phyloP scores from a whole-genome alignment of 495 filamentous ascomycete genomes.

The Talaromyces wortmannii region DNA sequence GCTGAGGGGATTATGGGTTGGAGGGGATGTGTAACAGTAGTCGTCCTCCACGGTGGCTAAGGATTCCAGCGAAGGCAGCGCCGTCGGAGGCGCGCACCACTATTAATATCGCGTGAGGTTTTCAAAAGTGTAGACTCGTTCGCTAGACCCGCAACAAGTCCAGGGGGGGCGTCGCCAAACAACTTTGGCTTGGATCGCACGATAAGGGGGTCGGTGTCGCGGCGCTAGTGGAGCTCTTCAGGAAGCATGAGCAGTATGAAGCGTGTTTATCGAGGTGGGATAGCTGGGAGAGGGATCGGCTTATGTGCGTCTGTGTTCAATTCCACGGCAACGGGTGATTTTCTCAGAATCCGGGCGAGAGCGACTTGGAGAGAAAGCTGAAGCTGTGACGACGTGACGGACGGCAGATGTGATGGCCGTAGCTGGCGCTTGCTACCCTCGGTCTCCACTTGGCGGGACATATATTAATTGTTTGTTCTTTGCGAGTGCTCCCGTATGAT shows the following conservation, averaged over 20 bases:
- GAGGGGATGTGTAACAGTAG: constrained; percentile 46
- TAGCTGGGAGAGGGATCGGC: not conserved
- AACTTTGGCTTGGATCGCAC: not conserved
- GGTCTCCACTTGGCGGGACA: no score
- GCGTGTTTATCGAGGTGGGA: not conserved
- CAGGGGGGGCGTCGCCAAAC: not conserved
- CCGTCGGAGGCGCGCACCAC: constrained; percentile 48
- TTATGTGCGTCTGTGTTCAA: not conserved
- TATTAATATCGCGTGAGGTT: constrained; percentile 52
- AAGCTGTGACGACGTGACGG: not conserved
- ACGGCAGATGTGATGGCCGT: not conserved
- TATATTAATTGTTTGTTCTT: no score
- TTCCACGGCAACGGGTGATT: not conserved
- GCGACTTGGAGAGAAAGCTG: not conserved
- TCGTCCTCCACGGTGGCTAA: constrained; percentile 39
- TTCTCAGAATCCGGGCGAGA: not conserved
- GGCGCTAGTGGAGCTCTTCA: not conserved
- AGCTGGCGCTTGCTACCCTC: no score
- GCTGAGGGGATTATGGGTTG: constrained; percentile 52
- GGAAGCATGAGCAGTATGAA: not conserved
- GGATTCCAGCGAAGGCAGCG: constrained; percentile 48
- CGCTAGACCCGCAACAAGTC: not conserved
- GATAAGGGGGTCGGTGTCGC: not conserved
- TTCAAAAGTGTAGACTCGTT: constrained; percentile 55
- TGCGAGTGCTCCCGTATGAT: no score